Conservation (phyloP, 2,329 filamentous ascomycete species). For the Botryotinia convoluta region DNA sequence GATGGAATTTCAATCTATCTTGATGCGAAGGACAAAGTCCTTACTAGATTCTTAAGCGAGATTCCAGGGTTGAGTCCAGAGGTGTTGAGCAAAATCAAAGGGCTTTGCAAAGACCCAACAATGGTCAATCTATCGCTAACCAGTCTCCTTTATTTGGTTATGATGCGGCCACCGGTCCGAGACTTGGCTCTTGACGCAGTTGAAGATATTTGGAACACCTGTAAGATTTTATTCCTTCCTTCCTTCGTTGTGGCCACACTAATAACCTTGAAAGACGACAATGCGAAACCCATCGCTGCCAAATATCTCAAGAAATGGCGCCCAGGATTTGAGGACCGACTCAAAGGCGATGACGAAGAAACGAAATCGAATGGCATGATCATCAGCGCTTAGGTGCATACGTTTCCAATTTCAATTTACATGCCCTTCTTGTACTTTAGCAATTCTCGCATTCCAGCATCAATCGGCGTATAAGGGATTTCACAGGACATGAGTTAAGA, state of each 20-base stretch:
- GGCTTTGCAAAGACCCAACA: slow-evolving; percentile 63
- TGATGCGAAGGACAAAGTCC: slow-evolving; percentile 83
- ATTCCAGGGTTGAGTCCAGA: slow-evolving; percentile 73
- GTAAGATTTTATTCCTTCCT: slow-evolving; percentile 44
- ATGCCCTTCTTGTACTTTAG: slow-evolving; percentile 16
- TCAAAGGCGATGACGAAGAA: slow-evolving; percentile 28
- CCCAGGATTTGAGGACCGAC: slow-evolving; percentile 41
- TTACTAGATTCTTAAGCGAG: slow-evolving; percentile 89
- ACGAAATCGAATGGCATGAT: slow-evolving; percentile 24
- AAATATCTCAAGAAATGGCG: slow-evolving; percentile 63
- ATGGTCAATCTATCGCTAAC: slow-evolving; percentile 62
- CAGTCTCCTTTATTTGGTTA: slow-evolving; percentile 63
- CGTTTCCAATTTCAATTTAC: neutral
- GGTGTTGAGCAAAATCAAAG: slow-evolving; percentile 71
- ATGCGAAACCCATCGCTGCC: slow-evolving; percentile 58
- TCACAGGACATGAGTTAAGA: slow-evolving; percentile 3
- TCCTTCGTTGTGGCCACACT: slow-evolving; percentile 28
- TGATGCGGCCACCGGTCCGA: slow-evolving; percentile 64
- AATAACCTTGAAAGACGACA: slow-evolving; percentile 49
- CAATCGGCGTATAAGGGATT: slow-evolving; percentile 11
- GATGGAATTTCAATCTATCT: slow-evolving; percentile 88
- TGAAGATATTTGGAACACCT: slow-evolving; percentile 65
- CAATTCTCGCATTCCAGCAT: slow-evolving; percentile 14
- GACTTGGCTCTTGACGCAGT: slow-evolving; percentile 63
- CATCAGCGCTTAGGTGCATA: slow-evolving; percentile 8